Percentiles rank a stretch among this genome's conserved stretches.
Evolutionary conservation across 2,329 filamentous ascomycete genomes (phyloP).

Genomic region (Fusarium nygamai): DNA sequence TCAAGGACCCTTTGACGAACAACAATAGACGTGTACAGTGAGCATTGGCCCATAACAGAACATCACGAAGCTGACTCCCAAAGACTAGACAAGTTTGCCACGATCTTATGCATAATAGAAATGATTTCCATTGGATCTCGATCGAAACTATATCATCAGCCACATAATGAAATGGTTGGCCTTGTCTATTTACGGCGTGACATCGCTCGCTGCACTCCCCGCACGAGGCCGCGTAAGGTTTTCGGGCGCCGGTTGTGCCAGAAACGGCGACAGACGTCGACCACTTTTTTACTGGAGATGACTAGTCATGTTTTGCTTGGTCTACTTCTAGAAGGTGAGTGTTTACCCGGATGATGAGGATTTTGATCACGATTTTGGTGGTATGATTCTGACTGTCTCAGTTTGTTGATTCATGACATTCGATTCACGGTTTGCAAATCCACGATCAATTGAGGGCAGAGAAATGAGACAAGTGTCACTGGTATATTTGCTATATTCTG

Average conservation of each 20-base stretch:
- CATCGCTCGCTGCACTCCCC: constrained; percentile 13
- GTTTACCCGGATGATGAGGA: constrained; percentile 7
- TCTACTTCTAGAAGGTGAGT: constrained; percentile 15
- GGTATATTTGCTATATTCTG: constrained; percentile 26
- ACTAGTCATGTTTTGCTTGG: not conserved
- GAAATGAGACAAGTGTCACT: constrained; percentile 17
- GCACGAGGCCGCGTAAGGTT: constrained; percentile 18
- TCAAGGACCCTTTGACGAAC: not conserved
- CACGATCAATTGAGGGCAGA: not conserved
- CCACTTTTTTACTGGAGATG: not conserved
- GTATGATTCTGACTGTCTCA: constrained; percentile 6
- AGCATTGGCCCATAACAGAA: not conserved
- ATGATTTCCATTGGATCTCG: constrained; percentile 11
- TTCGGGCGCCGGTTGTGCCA: not conserved
- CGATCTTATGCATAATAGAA: constrained; percentile 13
- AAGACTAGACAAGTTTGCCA: constrained; percentile 6
- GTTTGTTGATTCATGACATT: not conserved
- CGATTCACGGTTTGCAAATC: not conserved
- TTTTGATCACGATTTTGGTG: not conserved
- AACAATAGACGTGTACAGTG: constrained; percentile 4
- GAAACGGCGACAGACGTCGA: constrained; percentile 26
- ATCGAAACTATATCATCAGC: constrained; percentile 1
- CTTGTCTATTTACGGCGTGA: constrained; percentile 1
- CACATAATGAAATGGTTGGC: not conserved
- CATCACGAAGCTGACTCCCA: constrained; percentile 10